Evolutionary conservation across 441 rosid genomes (phyloP).

Genomic region (Arabidopsis lyrata): DNA sequence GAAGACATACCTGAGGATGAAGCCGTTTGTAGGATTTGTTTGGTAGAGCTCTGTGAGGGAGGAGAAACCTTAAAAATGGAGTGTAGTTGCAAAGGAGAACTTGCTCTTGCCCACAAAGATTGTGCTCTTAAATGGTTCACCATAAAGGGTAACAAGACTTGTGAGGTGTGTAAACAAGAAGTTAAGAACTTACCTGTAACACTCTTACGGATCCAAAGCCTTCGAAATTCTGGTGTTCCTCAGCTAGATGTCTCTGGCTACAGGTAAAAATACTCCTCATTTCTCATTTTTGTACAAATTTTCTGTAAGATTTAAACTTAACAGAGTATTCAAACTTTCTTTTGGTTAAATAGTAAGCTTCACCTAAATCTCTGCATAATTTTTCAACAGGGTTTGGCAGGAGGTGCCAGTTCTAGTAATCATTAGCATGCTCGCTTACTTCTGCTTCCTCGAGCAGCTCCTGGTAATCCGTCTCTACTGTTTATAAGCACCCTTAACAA

Average conservation of each 20-base stretch:
- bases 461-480: constrained; percentile 55
- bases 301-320: background rate
- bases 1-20: constrained; percentile 98
- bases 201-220: constrained; percentile 80
- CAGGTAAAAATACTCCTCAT: constrained; percentile 55
- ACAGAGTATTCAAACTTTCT: constrained; percentile 6
- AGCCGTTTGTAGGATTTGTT: constrained; percentile 96
- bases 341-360: background rate
- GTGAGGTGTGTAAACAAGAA: constrained; percentile 96
- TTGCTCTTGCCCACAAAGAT: constrained; percentile 93
- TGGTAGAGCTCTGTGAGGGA: constrained; percentile 90
- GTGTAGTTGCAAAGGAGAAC: constrained; percentile 99
- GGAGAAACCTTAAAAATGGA: constrained; percentile 97
- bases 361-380: background rate
- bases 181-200: constrained; percentile 94
- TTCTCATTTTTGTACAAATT: constrained; percentile 10
- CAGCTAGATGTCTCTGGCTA: constrained; percentile 57
- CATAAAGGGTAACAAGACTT: constrained; percentile 94
- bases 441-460: constrained; percentile 96
- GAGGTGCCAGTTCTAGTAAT: constrained; percentile 90
- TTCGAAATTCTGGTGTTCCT: constrained; percentile 45
- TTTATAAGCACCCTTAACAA: background rate
- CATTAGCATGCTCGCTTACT: constrained; percentile 96
- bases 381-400: constrained; percentile 81
- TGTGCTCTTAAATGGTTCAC: constrained; percentile 99